Evolutionary conservation across 345 rosid species (phyloP), one percentile per base, ranked within the genome.

Genomic region (Xanthoceras sorbifolium): DNA sequence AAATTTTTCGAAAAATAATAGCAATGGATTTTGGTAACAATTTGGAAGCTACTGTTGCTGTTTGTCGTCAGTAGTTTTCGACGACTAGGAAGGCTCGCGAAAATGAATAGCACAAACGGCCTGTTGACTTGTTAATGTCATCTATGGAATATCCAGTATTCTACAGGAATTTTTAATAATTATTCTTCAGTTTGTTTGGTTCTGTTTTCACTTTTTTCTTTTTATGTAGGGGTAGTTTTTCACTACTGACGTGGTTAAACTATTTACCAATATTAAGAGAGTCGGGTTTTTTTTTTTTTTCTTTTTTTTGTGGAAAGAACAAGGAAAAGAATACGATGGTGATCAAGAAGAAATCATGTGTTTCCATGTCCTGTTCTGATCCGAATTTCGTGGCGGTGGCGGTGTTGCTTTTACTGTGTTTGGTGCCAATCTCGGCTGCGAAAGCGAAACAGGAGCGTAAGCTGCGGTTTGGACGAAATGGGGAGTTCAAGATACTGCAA

Each of bases 401-500:
- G n/a, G 68, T 72, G 44, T 57, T 76, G 66, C 25, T 87, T 44
- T 73, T 64, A 29, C 38, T 83, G 23, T 62, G 77, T 76, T 29
- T 71, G 22, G 76, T 44, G 20, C 78, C 81, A 28, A 46, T 77
- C 18, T 65, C 55, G 12, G 86, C 79, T 4, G 52, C 54, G 6
- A 84, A 77, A 2, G 46, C 79, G 61, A 44, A 11, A 61, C 61
- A 22, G 32, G 44, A 64, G 73, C 82, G 50, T 70, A 83, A 48
- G 68, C 90, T 93, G 78, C 85, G 87, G 57, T 91, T 93, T 70
- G 83, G 84, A 22, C 32, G 8, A 12, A 75, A 82, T 50, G 97
- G 99, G 31, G 76, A 87, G 80, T 91, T 95, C 75, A 95, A 91
- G 87, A 88, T 95, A 73, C 89, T 95, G 72, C 99, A 93, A 82